Conservation (phyloP, 345 rosid genomes). For the Streptanthus diversifolius region DNA sequence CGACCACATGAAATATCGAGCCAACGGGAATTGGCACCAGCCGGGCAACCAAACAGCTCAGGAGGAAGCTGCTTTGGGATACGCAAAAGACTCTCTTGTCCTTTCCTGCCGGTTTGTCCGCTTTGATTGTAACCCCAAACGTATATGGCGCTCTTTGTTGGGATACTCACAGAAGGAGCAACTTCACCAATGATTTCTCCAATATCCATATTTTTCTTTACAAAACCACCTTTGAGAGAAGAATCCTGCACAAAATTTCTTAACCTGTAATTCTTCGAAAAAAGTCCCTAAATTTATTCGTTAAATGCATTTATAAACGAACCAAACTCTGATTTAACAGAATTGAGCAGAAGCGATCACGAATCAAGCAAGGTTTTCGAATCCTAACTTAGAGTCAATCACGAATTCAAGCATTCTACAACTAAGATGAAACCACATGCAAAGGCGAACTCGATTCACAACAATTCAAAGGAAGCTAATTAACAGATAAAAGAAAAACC, state of each 20-base stretch:
- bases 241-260: conserved; percentile 1
- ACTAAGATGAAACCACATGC: conserved; percentile 13
- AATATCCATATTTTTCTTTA: conserved; percentile 51
- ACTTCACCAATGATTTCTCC: conserved; percentile 65
- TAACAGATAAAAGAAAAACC: not conserved
- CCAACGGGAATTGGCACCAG: conserved; percentile 78
- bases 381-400: conserved; percentile 2
- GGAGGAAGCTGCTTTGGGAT: conserved; percentile 93
- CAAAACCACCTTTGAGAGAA: not conserved
- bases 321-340: conserved; percentile 1
- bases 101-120: conserved; percentile 91
- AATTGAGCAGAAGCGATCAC: conserved; percentile 1
- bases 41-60: conserved; percentile 85
- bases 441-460: not conserved
- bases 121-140: conserved; percentile 95
- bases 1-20: conserved; percentile 90
- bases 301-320: not conserved
- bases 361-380: not conserved
- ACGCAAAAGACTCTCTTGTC: conserved; percentile 64
- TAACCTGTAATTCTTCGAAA: not conserved
- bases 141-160: conserved; percentile 88
- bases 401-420: not conserved
- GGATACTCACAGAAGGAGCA: conserved; percentile 38
- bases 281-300: not conserved
- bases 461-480: not conserved